Evolutionary conservation across 345 rosid genomes (phyloP), one percentile per base, ranked within the genome.

Genomic region (Citrus mangshanensis): DNA sequence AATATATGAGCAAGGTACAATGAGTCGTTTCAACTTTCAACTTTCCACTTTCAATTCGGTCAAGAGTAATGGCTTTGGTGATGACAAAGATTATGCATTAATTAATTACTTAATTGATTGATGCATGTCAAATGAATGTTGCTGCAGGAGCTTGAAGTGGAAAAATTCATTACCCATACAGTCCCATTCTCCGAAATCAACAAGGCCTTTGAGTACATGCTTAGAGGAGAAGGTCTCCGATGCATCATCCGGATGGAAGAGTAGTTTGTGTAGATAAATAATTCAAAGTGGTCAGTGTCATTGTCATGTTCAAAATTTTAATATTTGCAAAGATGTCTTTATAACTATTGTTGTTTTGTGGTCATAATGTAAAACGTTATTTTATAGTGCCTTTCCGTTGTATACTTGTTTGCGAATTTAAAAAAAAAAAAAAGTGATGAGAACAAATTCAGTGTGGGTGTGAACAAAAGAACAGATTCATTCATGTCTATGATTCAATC

Each of bases 1-100:
- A 81, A 76, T 89, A 88, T 79, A 88, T 88, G 88, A 88, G 81
- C 56, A 86, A 90, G 85, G 90, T 86, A 54, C 66, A 14, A 35
- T 1, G 2, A 13, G 1, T 9, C 3, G 1, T 21, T 35, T 54
- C 14, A 70, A 18, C 21, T 51, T 46, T 14, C 49, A 42, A 42
- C 49, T 42, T 34, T 35, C 7, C 37, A 35, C 37, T 35, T 10
- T 42, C 51, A 10, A 12, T 42, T 42, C 51, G 14, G 16, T 38
- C 16, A 68, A n/a, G 27, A 18, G 28, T 27, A 25, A 3, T 42
- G 51, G 16, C 16, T 16, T 49, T 49, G 37, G 27, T 24, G 13
- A 12, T 27, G 34, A 42, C 56, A 5, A 12, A 24, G 6, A 40
- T 42, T 42, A 5, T 40, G 72, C 40, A 37, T 37, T 37, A 37